A percentile compares a stretch with the other conserved stretches of the same genome.
phyloP scores from a whole-genome alignment of 371 early-diverging fungal species.

The Circinella minor region DNA sequence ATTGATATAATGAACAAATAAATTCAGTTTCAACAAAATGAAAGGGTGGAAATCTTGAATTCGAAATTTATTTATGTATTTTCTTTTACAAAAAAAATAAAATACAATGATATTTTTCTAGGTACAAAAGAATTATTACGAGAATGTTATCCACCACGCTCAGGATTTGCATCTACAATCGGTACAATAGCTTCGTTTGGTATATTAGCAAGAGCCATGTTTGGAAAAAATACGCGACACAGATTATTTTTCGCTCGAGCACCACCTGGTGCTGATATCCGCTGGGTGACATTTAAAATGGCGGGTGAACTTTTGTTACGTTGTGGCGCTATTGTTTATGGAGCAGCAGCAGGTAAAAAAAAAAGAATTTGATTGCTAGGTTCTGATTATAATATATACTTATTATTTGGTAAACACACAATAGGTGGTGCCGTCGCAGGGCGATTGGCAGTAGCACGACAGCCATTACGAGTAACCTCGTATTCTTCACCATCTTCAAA shows the following conservation, averaged over 20 bases:
- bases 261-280: constrained; percentile 38
- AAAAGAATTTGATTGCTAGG: no score
- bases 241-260: constrained; percentile 48
- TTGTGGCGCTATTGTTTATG: constrained; percentile 42
- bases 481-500: background rate
- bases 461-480: background rate
- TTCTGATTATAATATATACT: no score
- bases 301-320: constrained; percentile 40
- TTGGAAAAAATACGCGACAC: constrained; percentile 37
- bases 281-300: constrained; percentile 39
- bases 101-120: background rate
- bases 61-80: background rate
- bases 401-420: no score
- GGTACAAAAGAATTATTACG: constrained; percentile 3
- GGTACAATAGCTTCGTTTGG: constrained; percentile 32
- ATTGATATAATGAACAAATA: no score
- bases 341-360: constrained; percentile 33
- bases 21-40: no score
- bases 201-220: constrained; percentile 31
- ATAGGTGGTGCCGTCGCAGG: constrained; percentile 36
- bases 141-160: constrained; percentile 24
- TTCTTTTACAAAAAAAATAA: no score
- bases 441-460: constrained; percentile 20
- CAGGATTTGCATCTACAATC: constrained; percentile 24
- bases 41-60: background rate